These are phyloP conservation scores for Globisporangium canariense DNA, from an alignment of 352 stramenopile species.

Conservation along the genomic window DNA sequence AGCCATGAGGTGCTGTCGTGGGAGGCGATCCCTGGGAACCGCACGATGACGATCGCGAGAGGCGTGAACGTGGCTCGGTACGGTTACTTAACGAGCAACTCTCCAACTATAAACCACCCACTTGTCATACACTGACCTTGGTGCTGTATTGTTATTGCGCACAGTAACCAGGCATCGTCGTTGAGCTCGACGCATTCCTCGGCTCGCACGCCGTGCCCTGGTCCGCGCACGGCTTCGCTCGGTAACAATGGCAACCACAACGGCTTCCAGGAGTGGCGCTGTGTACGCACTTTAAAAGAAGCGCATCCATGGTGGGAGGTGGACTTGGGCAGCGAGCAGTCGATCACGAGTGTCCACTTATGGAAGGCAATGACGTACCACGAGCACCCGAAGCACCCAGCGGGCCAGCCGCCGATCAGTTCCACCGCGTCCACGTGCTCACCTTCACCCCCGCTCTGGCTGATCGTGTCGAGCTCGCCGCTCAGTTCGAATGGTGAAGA, in stretches of 20 bases:
- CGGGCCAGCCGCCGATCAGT: slow-evolving; percentile 38
- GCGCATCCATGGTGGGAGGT: slow-evolving; percentile 69
- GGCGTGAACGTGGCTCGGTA: slow-evolving; percentile 57
- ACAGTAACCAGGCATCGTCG: slow-evolving; percentile 26
- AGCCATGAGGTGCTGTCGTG: slow-evolving; percentile 52
- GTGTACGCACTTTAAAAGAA: slow-evolving; percentile 56
- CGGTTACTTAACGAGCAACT: slow-evolving; percentile 12
- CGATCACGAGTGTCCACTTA: slow-evolving; percentile 44
- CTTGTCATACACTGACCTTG: background rate
- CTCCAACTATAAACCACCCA: too few species aligned
- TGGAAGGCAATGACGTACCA: slow-evolving; percentile 79
- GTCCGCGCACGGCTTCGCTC: slow-evolving; percentile 34
- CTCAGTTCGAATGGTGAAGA: slow-evolving; percentile 12
- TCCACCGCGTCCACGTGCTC: slow-evolving; percentile 28
- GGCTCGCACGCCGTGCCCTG: slow-evolving; percentile 32
- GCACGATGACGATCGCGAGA: slow-evolving; percentile 43
- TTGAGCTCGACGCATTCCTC: slow-evolving; percentile 64
- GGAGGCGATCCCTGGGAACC: slow-evolving; percentile 70
- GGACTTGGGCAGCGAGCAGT: slow-evolving; percentile 37
- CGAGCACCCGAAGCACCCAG: slow-evolving; percentile 43
- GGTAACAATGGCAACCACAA: slow-evolving; percentile 70
- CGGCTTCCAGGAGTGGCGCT: slow-evolving; percentile 66
- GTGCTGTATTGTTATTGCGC: background rate
- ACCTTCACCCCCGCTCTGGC: slow-evolving; percentile 36
- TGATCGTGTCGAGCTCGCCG: slow-evolving; percentile 56